A percentile compares a stretch with the other conserved stretches of the same genome.
Conservation (phyloP, 768 basidiomycete species). For the Phylloporus rhodoxanthus region DNA sequence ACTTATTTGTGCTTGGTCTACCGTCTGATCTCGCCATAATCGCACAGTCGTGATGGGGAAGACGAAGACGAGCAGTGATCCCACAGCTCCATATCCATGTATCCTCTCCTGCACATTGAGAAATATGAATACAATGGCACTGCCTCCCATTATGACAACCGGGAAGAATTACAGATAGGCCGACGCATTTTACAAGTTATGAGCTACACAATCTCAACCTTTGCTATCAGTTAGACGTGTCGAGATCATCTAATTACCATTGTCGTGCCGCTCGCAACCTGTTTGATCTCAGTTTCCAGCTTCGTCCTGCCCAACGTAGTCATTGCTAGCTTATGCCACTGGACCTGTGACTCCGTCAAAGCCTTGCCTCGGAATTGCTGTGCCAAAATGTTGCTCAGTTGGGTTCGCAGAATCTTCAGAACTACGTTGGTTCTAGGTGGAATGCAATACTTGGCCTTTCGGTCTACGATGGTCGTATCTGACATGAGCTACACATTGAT, state of each 20-base stretch:
- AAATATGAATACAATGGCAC: too few relatives aligned
- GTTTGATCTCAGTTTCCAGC: conserved; percentile 26
- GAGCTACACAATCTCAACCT: too few relatives aligned
- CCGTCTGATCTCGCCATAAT: conserved; percentile 1
- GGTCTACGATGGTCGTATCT: conserved; percentile 69
- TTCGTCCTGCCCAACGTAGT: conserved; percentile 52
- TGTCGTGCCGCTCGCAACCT: conserved; percentile 2
- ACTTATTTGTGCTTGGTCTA: background rate
- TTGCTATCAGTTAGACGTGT: background rate
- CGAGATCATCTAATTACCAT: conserved; percentile 16
- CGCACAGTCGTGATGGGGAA: conserved; percentile 40
- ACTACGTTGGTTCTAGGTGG: conserved; percentile 71
- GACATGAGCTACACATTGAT: conserved; percentile 53
- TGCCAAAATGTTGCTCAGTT: conserved; percentile 54
- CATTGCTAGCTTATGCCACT: conserved; percentile 73
- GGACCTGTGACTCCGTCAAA: conserved; percentile 50
- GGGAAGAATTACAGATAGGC: too few relatives aligned
- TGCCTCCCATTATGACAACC: too few relatives aligned
- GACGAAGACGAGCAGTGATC: conserved; percentile 50
- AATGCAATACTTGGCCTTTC: conserved; percentile 72
- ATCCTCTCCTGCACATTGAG: background rate
- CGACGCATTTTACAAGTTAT: too few relatives aligned
- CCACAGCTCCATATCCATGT: background rate
- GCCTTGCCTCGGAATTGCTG: conserved; percentile 60
- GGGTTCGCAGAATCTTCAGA: conserved; percentile 69